Conservation (phyloP, 2,329 filamentous ascomycete genomes). For the Colletotrichum salicis region DNA sequence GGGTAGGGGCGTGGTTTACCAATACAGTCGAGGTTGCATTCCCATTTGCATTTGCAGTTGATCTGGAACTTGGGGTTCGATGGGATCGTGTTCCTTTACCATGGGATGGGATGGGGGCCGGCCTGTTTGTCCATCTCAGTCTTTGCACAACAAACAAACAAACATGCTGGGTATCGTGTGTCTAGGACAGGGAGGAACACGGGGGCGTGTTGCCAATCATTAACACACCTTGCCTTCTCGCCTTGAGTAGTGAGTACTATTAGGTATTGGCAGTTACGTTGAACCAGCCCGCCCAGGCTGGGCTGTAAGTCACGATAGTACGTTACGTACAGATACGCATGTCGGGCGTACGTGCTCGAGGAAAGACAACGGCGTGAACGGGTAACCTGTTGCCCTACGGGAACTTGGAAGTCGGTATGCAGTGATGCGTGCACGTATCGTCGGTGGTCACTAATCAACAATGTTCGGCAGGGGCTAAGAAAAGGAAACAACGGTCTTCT, state of each 20-base stretch:
- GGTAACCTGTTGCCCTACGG: not conserved
- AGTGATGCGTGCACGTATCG: not conserved
- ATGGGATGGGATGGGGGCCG: not conserved
- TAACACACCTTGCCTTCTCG: not conserved
- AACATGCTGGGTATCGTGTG: not conserved
- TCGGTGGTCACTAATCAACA: not conserved
- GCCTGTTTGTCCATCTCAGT: constrained; percentile 1
- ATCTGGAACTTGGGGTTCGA: not conserved
- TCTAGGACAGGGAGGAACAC: not conserved
- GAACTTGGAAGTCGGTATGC: too few relatives aligned
- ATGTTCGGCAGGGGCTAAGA: not conserved
- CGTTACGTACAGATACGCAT: not conserved
- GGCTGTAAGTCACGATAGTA: too few relatives aligned
- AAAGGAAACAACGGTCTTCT: not conserved
- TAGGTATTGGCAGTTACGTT: too few relatives aligned
- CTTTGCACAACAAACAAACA: not conserved
- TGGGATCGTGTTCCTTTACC: not conserved
- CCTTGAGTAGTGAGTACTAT: too few relatives aligned
- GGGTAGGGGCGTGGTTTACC: not conserved
- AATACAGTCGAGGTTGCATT: not conserved
- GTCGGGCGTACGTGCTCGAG: not conserved
- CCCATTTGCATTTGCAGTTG: not conserved
- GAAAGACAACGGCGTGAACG: not conserved
- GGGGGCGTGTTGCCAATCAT: not conserved
- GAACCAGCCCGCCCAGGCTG: too few relatives aligned